Evolutionary conservation across 495 filamentous ascomycete species (phyloP), one percentile per base, ranked within the genome.

Genomic region (Tuber aestivum): DNA sequence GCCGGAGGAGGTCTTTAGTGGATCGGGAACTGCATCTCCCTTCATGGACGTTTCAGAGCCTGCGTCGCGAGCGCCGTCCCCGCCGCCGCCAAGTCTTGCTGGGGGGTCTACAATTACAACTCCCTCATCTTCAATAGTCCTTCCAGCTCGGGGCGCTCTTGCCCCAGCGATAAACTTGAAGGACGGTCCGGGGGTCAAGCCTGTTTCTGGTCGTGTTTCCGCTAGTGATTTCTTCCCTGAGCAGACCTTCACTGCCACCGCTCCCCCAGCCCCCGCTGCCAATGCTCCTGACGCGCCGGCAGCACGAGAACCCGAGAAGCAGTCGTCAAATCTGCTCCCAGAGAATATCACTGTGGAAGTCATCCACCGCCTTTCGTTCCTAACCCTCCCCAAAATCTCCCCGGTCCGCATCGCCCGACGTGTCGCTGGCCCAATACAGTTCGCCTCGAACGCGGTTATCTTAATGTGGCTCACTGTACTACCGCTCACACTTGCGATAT

Each of bases 111-210:
- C 78, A 68, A 50, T 70, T 41, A 77, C 76, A 2, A 79, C 78
- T 44, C 77, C 78, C n/a, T 44, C 77, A 70, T 79, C 78, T 9
- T 79, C 78, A n/a, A 70, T 72, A 70, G 27, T 75, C 12, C 38
- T 79, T 23, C 40, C 41, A 12, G 69, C 75, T 10, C 56, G 56
- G 56, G 56, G 56, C 18, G 1, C 27, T 65, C 75, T 78, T 45
- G 77, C 75, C 32, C 77, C 78, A 3, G 71, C 78, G 40, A 79
- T 79, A 27, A 44, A 70, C 38, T 79, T 79, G 23, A 79, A 45
- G 72, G 70, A 48, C 71, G 77, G 70, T 50, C 69, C 77, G 21
- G 32, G 73, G 40, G 37, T 41, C 37, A 72, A 77, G 44, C 50
- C 78, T 23, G 61, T 78, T 48, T 27, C 20, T 4, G 44, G 70